These are phyloP conservation scores for Stereum hirsutum DNA, from an alignment of 1,284 basidiomycete genomes.

Conservation along the genomic window DNA sequence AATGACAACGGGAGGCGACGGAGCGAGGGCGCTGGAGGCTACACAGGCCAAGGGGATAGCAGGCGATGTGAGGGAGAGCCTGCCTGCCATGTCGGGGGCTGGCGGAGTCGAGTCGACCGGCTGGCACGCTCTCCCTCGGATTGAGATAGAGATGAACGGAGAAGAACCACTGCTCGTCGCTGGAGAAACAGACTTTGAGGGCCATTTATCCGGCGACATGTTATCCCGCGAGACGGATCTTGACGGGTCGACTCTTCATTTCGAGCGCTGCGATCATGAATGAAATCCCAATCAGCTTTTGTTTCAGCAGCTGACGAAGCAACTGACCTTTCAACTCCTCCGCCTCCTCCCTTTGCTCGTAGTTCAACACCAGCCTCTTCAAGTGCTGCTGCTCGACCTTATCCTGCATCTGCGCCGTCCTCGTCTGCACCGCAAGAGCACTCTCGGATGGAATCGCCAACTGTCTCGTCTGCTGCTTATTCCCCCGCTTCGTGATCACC, in stretches of 20 bases:
- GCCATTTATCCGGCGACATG: neutral
- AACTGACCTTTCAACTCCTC: constrained; percentile 64
- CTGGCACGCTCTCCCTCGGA: too few species aligned
- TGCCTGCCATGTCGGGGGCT: too few species aligned
- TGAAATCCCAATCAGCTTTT: too few species aligned
- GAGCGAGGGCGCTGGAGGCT: too few species aligned
- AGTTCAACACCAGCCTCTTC: constrained; percentile 85
- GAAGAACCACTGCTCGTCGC: too few species aligned
- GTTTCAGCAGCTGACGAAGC: too few species aligned
- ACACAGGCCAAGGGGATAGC: too few species aligned
- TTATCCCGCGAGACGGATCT: constrained; percentile 14
- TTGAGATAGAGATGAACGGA: too few species aligned
- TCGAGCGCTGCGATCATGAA: constrained; percentile 42
- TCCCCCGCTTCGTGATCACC: constrained; percentile 88
- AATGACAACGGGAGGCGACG: too few species aligned
- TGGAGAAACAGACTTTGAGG: too few species aligned
- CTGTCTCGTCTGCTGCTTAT: constrained; percentile 74
- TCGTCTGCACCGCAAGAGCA: constrained; percentile 81
- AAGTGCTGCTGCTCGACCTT: constrained; percentile 93
- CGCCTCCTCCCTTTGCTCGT: constrained; percentile 78
- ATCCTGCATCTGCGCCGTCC: constrained; percentile 83
- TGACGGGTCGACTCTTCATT: constrained; percentile 40
- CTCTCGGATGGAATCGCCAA: constrained; percentile 84
- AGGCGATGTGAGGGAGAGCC: too few species aligned
- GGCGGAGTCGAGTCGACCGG: too few species aligned